Evolutionary conservation across 768 basidiomycete genomes (phyloP), one percentile per base, ranked within the genome.

Genomic region (Floccularia luteovirens): DNA sequence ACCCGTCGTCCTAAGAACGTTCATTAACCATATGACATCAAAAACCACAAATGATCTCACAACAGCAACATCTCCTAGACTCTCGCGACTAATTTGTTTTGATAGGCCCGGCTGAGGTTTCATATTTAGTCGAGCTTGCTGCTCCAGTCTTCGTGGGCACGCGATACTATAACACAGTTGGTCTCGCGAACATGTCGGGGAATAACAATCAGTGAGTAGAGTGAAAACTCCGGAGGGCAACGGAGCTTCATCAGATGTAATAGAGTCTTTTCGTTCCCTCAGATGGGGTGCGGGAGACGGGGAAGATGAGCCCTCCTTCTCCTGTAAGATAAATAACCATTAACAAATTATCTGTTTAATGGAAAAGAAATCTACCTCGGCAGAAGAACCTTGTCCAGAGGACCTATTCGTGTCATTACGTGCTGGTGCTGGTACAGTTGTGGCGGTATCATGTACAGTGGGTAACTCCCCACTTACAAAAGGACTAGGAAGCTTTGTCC

Each of bases 151-250:
- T 36, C 96, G 64, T 1, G 96, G 96, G 56, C 96, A 99, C 20
- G 91, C 92, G 47, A 97, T 98, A 48, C 87, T 90, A 59, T 99
- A 98, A 63, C 96, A 99, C n/a, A 98, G 64, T 44, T 77, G 80
- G 55, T 97, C 93, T 38, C 88, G 71, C 24, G 89, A 87, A 62
- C 96, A 98, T 22, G 96, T 99, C 13, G 96, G 91, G 8, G 92
- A 96, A 64, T 98, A 98, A 59, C 96, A 99, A 56, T 96, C 93
- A 0, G 92, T 93, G 45, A 99, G 71, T 32, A 98, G 73, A 1
- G 93, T 98, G 59, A 98, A 98, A 12, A 98, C 92, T 17, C 96
- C 96, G 0, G 85, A 77, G 2, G 96, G 96, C 41, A 97, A 61
- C 17, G 79, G 74, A 11, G 75, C 61, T 49, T 86, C 82, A 44